These are phyloP conservation scores for Aspergillus sojae DNA, from an alignment of 2,329 filamentous ascomycete genomes.

Conservation along the genomic window DNA sequence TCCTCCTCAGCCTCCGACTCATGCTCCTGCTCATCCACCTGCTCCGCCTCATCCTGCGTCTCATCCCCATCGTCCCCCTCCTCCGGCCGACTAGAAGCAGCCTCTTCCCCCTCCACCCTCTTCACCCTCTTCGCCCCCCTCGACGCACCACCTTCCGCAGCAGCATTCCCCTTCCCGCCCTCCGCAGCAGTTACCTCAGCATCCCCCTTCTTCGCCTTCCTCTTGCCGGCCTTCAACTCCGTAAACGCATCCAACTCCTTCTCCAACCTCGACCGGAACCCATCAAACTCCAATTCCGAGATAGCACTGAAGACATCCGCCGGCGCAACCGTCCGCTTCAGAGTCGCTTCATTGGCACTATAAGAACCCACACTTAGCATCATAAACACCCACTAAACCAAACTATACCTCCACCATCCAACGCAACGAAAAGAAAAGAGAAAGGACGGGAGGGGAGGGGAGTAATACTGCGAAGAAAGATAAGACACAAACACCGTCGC, in stretches of 20 bases:
- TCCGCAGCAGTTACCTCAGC: slow-evolving; percentile 17
- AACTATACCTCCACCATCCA: no score
- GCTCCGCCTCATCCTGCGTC: slow-evolving; percentile 19
- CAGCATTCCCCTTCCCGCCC: slow-evolving; percentile 24
- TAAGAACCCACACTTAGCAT: slow-evolving; percentile 10
- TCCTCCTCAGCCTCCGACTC: slow-evolving; percentile 30
- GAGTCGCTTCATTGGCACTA: slow-evolving; percentile 63
- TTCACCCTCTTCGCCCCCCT: slow-evolving; percentile 22
- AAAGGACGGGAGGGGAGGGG: not conserved
- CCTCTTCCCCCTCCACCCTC: slow-evolving; percentile 22
- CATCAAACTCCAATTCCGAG: slow-evolving; percentile 62
- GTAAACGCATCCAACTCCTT: slow-evolving; percentile 57
- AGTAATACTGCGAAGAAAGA: slow-evolving; percentile 59
- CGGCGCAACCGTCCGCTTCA: slow-evolving; percentile 65
- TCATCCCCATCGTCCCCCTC: slow-evolving; percentile 29
- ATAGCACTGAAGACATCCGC: slow-evolving; percentile 64
- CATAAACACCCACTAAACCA: not conserved
- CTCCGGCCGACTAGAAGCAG: slow-evolving; percentile 8
- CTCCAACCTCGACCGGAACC: slow-evolving; percentile 60
- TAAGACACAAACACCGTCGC: slow-evolving; percentile 70
- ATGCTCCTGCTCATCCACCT: slow-evolving; percentile 27
- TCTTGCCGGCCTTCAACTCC: slow-evolving; percentile 47
- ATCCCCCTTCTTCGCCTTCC: slow-evolving; percentile 50
- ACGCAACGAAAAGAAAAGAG: not conserved
- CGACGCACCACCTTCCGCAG: slow-evolving; percentile 25